These are phyloP conservation scores for Elongisporangium undulatum DNA, from an alignment of 352 stramenopile genomes.

Conservation along the genomic window DNA sequence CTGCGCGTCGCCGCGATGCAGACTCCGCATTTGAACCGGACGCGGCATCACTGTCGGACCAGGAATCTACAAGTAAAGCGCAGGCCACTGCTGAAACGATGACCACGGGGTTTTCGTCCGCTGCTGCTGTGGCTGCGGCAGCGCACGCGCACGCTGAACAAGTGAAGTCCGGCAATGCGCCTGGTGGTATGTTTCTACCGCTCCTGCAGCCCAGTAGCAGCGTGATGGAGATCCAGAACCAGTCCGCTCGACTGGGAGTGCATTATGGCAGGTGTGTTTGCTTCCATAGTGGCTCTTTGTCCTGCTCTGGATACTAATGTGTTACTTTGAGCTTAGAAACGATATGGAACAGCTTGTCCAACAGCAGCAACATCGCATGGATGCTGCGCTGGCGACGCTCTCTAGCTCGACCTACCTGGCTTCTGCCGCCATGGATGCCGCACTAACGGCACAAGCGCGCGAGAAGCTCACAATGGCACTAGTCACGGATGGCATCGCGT, in stretches of 20 bases:
- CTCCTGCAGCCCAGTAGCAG: background rate
- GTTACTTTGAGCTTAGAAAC: background rate
- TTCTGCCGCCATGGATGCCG: background rate
- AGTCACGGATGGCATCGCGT: conserved; percentile 4
- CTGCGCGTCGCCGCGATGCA: conserved; percentile 12
- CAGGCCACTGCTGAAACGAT: background rate
- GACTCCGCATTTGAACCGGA: background rate
- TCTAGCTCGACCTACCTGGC: background rate
- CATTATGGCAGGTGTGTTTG: background rate
- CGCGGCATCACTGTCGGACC: background rate
- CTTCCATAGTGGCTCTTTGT: background rate
- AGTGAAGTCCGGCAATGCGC: background rate
- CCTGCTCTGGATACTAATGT: background rate
- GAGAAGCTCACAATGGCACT: conserved; percentile 28
- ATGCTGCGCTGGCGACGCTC: background rate
- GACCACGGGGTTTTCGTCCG: background rate
- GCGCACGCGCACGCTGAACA: background rate
- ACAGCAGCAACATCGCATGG: background rate
- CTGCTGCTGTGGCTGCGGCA: background rate
- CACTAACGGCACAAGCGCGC: conserved; percentile 5
- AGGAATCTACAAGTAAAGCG: background rate
- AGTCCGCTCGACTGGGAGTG: background rate
- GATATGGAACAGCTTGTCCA: background rate
- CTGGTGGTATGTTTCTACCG: background rate
- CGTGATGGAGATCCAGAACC: background rate